Evolutionary conservation across 2,329 filamentous ascomycete species (phyloP).

Genomic region (Stachybotrys elegans): DNA sequence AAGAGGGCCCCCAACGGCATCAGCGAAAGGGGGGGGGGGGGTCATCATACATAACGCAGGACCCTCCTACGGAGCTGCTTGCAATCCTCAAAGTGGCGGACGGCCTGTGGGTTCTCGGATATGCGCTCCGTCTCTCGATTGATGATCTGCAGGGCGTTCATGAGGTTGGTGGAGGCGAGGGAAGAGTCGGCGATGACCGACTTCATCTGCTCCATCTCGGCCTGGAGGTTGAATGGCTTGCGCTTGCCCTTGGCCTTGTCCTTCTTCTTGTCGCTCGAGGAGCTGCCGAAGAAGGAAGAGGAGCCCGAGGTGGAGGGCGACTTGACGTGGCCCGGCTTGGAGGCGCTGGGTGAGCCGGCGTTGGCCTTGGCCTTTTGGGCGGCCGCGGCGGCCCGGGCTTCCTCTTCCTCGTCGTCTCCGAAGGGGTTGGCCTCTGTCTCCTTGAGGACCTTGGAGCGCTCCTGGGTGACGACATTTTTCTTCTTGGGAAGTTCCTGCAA

Average conservation of each 20-base stretch:
- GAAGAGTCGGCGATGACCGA: conserved; percentile 84
- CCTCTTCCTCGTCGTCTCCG: conserved; percentile 59
- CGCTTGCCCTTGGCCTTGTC: conserved; percentile 52
- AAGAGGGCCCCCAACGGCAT: not conserved
- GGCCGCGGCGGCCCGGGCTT: conserved; percentile 26
- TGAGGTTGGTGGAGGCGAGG: conserved; percentile 84
- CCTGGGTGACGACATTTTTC: conserved; percentile 70
- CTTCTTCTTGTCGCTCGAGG: conserved; percentile 48
- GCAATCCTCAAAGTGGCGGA: conserved; percentile 77
- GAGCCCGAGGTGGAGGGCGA: conserved; percentile 32
- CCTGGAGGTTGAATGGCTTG: conserved; percentile 74
- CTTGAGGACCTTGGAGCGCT: conserved; percentile 74
- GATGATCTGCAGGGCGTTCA: conserved; percentile 82
- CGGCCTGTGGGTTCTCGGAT: conserved; percentile 73
- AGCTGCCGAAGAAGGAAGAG: conserved; percentile 33
- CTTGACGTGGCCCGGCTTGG: conserved; percentile 22
- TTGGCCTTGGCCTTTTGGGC: conserved; percentile 20
- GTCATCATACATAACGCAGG: conserved; percentile 73
- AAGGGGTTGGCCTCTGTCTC: conserved; percentile 76
- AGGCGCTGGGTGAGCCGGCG: conserved; percentile 13
- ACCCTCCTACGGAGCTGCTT: conserved; percentile 81
- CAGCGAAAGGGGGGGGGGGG: conserved; percentile 6
- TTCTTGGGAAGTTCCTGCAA: conserved; percentile 56
- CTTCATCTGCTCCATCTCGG: conserved; percentile 83
- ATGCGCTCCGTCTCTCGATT: conserved; percentile 86